These are phyloP conservation scores for Misopates orontium DNA, from an alignment of 257 asterid genomes.

Conservation along the genomic window DNA sequence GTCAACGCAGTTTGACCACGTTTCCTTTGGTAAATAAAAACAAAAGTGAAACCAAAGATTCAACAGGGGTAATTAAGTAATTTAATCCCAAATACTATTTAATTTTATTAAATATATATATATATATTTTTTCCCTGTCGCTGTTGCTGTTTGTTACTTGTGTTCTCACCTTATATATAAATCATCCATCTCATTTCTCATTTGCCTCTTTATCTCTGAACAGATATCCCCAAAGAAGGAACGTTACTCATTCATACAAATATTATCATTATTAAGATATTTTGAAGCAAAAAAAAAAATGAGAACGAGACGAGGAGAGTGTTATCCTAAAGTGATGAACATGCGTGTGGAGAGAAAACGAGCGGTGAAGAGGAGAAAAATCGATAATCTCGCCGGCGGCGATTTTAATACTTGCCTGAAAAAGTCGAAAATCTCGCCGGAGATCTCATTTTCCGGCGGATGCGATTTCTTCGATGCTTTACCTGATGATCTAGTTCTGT, in stretches of 20 bases:
- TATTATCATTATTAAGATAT: no score
- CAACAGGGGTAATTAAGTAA: slow-evolving; percentile 39
- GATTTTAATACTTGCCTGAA: slow-evolving; percentile 32
- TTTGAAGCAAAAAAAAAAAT: slow-evolving; percentile 22
- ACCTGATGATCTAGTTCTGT: slow-evolving; percentile 75
- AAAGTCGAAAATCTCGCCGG: slow-evolving; percentile 36
- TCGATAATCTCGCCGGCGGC: neutral
- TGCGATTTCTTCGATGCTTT: slow-evolving; percentile 59
- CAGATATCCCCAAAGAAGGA: slow-evolving; percentile 4
- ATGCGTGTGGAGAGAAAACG: slow-evolving; percentile 35
- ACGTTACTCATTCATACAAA: neutral
- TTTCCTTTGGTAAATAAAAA: slow-evolving; percentile 24
- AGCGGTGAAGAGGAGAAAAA: slow-evolving; percentile 22
- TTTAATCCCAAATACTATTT: neutral
- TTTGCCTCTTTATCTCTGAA: slow-evolving; percentile 28
- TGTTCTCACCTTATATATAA: slow-evolving; percentile 23
- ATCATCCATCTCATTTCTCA: slow-evolving; percentile 1
- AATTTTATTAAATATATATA: slow-evolving; percentile 6
- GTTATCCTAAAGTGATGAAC: slow-evolving; percentile 44
- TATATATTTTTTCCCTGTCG: slow-evolving; percentile 22
- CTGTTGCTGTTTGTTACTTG: slow-evolving; percentile 25
- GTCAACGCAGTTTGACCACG: slow-evolving; percentile 65
- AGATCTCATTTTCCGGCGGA: slow-evolving; percentile 12
- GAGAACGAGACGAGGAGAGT: slow-evolving; percentile 60
- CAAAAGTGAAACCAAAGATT: neutral